Base-by-base conservation (phyloP, 2,329 filamentous ascomycete species). In the Alternaria sp. region DNA sequence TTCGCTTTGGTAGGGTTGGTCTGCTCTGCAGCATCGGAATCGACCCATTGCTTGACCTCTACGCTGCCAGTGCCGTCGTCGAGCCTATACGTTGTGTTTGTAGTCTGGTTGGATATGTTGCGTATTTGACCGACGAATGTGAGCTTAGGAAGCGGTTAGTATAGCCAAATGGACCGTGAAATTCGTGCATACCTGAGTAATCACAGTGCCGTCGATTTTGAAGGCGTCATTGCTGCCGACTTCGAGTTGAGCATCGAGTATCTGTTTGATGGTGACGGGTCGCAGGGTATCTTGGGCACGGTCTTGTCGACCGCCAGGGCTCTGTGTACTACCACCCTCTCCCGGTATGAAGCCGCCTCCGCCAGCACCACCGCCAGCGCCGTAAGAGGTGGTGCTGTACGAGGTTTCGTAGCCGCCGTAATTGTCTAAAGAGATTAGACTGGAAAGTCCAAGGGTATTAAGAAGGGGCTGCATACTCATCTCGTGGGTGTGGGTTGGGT, bases 61-160 rank as follows among this genome's bases (percentile, higher is more conserved):
- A 97, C 90, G 65, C 90, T 86, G 64, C 93, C 94, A 1, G 96
- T 99, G 78, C 96, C 96, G 81, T 99, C 96, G 82, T 99, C 96
- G 73, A 99, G 85, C 75, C 90, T 92, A 86, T 96, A 97, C 49
- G 93, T 97, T 71, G 94, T 89, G 83, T 97, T 96, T 70, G 95
- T 97, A 44, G 91, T 88, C 83, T 97, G 93, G n/a, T 88, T 87
- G 77, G 89, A 92, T 81, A 97, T 89, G 81, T 90, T 90, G 78
- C 94, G 93, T 73, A 99, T 90, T 85, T 97, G 95, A 56, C 93
- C 96, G 64, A 99, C 89, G 71, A 98, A 90, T 28, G 92, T 95
- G 66, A 96, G 84, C 83, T 95, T 87, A n/a, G 2, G 25, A 9
- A 30, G 33, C 15, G 11, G 37, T 74, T 54, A 75, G 68, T 43